Conservation (phyloP, 208 protist genomes). For the Trypanosoma theileri region DNA sequence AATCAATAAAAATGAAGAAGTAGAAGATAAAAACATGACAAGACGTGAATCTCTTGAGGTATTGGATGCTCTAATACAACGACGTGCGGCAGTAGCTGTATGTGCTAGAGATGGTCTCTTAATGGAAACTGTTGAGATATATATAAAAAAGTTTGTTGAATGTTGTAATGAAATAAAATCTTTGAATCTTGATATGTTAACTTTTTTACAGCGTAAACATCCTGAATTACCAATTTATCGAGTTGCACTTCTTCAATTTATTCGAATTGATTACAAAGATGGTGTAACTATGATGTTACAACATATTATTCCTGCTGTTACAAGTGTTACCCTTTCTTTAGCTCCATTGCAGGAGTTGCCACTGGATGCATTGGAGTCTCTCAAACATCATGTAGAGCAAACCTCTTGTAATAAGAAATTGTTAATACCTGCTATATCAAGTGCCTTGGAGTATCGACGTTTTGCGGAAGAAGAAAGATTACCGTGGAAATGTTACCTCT, state of each 20-base stretch:
- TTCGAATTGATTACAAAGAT: constrained; percentile 7
- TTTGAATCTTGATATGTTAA: constrained; percentile 8
- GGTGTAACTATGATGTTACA: constrained; percentile 15
- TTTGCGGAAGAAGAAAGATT: constrained; percentile 29
- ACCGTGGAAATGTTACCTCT: constrained; percentile 66
- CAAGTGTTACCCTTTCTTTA: background rate
- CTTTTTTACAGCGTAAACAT: constrained; percentile 7
- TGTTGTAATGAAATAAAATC: constrained; percentile 1
- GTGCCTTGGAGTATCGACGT: constrained; percentile 12
- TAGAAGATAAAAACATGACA: background rate
- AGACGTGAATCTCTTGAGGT: background rate
- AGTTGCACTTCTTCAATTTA: constrained; percentile 26
- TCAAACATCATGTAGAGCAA: constrained; percentile 15
- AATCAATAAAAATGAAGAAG: background rate
- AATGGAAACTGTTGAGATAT: constrained; percentile 23
- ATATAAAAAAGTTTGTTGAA: constrained; percentile 10
- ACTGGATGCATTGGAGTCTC: constrained; percentile 36
- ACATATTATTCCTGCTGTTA: constrained; percentile 1
- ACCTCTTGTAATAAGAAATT: background rate
- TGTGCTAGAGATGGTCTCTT: constrained; percentile 26
- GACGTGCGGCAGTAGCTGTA: background rate
- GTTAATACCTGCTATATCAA: constrained; percentile 1
- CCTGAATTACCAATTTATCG: constrained; percentile 19
- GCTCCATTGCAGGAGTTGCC: constrained; percentile 29
- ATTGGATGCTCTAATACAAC: constrained; percentile 15